A percentile compares a stretch with the other conserved stretches of the same genome.
phyloP scores from a whole-genome alignment of 257 asterid species.

The Solanum lignicaule region DNA sequence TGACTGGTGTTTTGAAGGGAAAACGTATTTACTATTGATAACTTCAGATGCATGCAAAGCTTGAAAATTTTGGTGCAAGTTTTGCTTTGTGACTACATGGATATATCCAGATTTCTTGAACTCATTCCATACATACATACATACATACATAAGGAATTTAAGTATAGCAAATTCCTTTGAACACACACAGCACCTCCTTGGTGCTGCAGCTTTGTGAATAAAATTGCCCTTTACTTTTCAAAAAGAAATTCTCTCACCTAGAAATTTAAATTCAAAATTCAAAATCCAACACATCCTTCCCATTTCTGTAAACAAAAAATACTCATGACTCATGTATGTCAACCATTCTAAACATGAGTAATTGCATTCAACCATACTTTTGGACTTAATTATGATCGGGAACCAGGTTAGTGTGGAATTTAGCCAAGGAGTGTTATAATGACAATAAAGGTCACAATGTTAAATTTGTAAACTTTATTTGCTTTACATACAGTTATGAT shows the following conservation, averaged over 20 bases:
- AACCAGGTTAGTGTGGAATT: background rate
- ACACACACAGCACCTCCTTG: background rate
- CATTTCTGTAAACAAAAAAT: background rate
- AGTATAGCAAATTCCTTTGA: background rate
- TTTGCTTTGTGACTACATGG: background rate
- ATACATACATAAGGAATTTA: background rate
- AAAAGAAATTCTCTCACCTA: background rate
- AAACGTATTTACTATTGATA: background rate
- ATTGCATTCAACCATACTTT: background rate
- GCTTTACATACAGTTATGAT: background rate
- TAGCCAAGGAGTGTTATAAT: background rate
- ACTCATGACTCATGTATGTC: background rate
- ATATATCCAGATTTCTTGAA: background rate
- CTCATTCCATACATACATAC: background rate
- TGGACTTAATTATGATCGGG: background rate
- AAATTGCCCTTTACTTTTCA: background rate
- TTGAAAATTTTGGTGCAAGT: background rate
- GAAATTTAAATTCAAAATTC: background rate
- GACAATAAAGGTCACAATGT: background rate
- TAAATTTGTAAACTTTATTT: background rate
- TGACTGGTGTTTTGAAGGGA: background rate
- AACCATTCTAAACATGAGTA: background rate
- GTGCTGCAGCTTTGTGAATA: background rate
- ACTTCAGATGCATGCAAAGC: background rate
- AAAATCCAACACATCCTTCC: background rate